Evolutionary conservation across 1,284 basidiomycete species (phyloP).

Genomic region (Rhodotorula mucilaginosa): DNA sequence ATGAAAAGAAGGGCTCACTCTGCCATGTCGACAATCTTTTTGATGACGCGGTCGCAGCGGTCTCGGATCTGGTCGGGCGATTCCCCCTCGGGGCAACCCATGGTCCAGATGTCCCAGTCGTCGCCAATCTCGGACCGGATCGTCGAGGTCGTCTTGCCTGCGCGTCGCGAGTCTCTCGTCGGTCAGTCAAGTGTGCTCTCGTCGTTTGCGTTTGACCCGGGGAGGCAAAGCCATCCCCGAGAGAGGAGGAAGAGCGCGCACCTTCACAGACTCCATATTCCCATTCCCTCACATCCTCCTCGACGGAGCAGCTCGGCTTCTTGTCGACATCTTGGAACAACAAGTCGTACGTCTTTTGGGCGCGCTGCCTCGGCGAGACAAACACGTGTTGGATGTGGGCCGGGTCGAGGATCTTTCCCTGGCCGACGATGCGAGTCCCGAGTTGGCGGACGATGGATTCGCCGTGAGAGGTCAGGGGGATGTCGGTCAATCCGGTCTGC

Average conservation of each 20-base stretch:
- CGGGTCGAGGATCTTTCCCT: conserved; percentile 74
- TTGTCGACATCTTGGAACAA: conserved; percentile 60
- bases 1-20: conserved; percentile 3
- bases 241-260: conserved; percentile 48
- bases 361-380: conserved; percentile 79
- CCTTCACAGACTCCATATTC: conserved; percentile 91
- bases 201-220: too few relatives aligned
- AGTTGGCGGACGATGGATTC: conserved; percentile 67
- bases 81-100: conserved; percentile 79
- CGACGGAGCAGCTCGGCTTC: conserved; percentile 53
- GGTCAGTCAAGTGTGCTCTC: too few relatives aligned
- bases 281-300: conserved; percentile 72
- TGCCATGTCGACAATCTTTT: conserved; percentile 55
- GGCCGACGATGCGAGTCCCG: conserved; percentile 67
- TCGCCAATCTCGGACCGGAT: conserved; percentile 41
- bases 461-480: conserved; percentile 79
- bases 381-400: conserved; percentile 70
- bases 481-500: conserved; percentile 82
- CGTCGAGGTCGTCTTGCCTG: conserved; percentile 27
- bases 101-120: conserved; percentile 40
- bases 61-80: conserved; percentile 71
- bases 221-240: conserved; percentile 39
- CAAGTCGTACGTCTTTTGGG: conserved; percentile 78
- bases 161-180: too few relatives aligned
- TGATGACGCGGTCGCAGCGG: conserved; percentile 71